Evolutionary conservation across 2,329 filamentous ascomycete genomes (phyloP).

Genomic region (Cladobotryum mycophilum): DNA sequence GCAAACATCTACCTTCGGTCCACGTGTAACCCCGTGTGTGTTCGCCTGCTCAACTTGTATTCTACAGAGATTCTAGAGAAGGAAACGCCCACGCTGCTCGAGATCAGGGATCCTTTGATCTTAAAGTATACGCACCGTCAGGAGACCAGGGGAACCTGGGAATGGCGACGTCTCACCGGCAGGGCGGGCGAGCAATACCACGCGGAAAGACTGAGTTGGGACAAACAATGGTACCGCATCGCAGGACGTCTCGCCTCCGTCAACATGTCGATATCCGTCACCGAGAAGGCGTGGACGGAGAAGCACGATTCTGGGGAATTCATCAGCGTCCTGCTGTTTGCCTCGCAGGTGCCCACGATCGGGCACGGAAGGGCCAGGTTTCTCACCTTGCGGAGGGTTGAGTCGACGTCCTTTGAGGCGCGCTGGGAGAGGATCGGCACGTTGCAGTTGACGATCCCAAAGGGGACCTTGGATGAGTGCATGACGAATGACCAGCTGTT

Average conservation of each 20-base stretch:
- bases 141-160: slow-evolving; percentile 2
- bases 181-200: slow-evolving; percentile 3
- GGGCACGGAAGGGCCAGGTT: slow-evolving; percentile 7
- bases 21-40: not conserved
- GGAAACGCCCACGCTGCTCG: not conserved
- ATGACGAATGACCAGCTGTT: slow-evolving; percentile 5
- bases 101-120: slow-evolving; percentile 3
- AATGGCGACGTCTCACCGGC: slow-evolving; percentile 7
- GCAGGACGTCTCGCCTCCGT: slow-evolving; percentile 5
- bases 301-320: slow-evolving; percentile 4
- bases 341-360: slow-evolving; percentile 1
- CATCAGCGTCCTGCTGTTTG: slow-evolving; percentile 8
- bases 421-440: slow-evolving; percentile 9
- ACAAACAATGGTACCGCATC: slow-evolving; percentile 6
- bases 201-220: slow-evolving; percentile 3
- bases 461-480: slow-evolving; percentile 1
- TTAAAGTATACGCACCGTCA: not conserved
- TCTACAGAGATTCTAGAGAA: not conserved
- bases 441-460: slow-evolving; percentile 3
- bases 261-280: slow-evolving; percentile 7
- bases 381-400: slow-evolving; percentile 5
- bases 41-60: slow-evolving; percentile 4
- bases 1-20: slow-evolving; percentile 5
- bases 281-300: slow-evolving; percentile 5
- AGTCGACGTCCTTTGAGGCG: slow-evolving; percentile 4